Conservation (phyloP, 164 flowering plant genomes). For the Chimonanthus salicifolius region DNA sequence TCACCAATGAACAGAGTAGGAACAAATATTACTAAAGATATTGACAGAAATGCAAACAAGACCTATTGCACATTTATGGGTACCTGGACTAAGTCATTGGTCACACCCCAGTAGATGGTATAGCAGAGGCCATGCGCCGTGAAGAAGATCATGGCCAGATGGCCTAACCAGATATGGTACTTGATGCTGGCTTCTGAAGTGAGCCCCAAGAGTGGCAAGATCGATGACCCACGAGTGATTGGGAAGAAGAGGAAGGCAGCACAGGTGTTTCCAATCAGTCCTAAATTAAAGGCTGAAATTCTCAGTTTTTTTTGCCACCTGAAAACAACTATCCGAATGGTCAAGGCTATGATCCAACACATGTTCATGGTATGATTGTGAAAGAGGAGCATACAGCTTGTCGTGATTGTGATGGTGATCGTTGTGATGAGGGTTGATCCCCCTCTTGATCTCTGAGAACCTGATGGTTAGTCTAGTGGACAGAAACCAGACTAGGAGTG, state of each 20-base stretch:
- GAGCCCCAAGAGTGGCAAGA: conserved; percentile 50
- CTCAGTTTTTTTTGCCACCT: conserved; percentile 63
- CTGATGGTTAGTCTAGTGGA: conserved; percentile 20
- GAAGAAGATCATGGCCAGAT: conserved; percentile 55
- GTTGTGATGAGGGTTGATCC: conserved; percentile 14
- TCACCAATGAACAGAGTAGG: too few relatives aligned
- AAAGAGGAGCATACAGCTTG: conserved; percentile 28
- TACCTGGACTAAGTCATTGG: conserved; percentile 6
- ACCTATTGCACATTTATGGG: neutral
- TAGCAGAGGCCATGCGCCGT: conserved; percentile 55
- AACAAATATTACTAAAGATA: too few relatives aligned
- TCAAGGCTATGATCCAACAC: neutral
- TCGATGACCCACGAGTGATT: conserved; percentile 64
- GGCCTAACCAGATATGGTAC: conserved; percentile 86
- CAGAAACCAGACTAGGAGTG: conserved; percentile 63
- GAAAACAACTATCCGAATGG: neutral
- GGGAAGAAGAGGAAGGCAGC: conserved; percentile 70
- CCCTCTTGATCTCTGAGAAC: conserved; percentile 19
- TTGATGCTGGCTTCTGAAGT: conserved; percentile 32
- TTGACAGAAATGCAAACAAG: too few relatives aligned
- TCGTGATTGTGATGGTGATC: conserved; percentile 8
- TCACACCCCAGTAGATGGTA: conserved; percentile 39
- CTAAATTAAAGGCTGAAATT: conserved; percentile 32
- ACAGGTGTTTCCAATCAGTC: conserved; percentile 58
- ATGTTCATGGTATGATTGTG: neutral